Base-by-base conservation (phyloP, 176 grass and related monocot species). In the Phyllostachys edulis region DNA sequence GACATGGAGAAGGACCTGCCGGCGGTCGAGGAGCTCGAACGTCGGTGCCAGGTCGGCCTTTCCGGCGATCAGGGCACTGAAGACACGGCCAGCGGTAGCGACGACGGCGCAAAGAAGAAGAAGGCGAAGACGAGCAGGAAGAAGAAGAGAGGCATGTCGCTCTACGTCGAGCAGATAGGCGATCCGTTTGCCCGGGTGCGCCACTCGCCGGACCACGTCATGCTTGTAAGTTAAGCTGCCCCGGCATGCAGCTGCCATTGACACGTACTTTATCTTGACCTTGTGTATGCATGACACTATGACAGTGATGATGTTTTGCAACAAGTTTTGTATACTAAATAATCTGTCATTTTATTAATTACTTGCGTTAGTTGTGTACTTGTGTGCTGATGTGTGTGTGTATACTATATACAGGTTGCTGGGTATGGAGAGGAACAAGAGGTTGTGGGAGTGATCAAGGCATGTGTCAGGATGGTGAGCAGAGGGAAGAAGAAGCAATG, bases 401-500 rank as follows among this genome's bases (percentile, higher is more conserved):
- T 50, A 4, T 67, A 50, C 80, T 61, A 60, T 11, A 61, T 61
- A 27, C 37, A 95, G 93, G 90, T 95, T 29, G 90, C 93, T 2
- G 93, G 88, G 76, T 88, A 75, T 36, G 93, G 93, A 0, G 83
- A 92, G 44, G 69, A 90, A 38, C 84, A 88, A 16, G 85, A 92
- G 69, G 78, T 90, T 5, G 93, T 90, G 21, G 93, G 93, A 39
- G 93, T 95, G 74, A 84, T 95, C 63, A 88, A 91, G 67, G 85
- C 90, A 4, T 95, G 90, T 79, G 82, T 90, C 36, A 90, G 89
- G 70, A 86, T 80, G 90, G 90, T 92, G 60, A 90, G 85, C 74
- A 77, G 71, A 57, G 93, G 87, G 73, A 85, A 27, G 63, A 77
- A 52, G 76, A 40, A 14, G 7, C 60, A 40, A 10, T 47, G 54